Evolutionary conservation across 2,329 filamentous ascomycete species (phyloP).

Genomic region (Colletotrichum noveboracense): DNA sequence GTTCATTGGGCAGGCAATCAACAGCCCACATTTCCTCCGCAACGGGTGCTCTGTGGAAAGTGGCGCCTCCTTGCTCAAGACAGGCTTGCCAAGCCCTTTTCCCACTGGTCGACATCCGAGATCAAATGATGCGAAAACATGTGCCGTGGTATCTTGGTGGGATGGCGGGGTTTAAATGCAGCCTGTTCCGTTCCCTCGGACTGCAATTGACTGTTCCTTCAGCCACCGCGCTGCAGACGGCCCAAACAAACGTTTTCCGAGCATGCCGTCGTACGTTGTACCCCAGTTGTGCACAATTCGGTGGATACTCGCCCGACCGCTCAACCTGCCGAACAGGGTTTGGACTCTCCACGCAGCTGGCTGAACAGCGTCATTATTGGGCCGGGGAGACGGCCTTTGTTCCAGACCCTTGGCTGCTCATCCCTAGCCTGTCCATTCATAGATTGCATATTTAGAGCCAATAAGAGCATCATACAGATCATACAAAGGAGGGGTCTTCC

Average conservation of each 20-base stretch:
- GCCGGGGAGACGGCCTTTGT: background rate
- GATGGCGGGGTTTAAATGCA: no score
- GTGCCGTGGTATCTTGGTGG: no score
- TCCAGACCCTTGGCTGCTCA: background rate
- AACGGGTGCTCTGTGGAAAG: no score
- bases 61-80: no score
- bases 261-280: background rate
- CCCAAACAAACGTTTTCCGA: background rate
- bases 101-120: no score
- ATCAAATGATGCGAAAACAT: no score
- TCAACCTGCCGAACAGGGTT: background rate
- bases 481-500: background rate
- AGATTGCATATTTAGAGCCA: background rate
- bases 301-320: background rate
- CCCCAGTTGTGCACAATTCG: background rate
- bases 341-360: background rate
- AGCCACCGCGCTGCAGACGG: background rate
- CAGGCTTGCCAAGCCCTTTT: no score
- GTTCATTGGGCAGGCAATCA: no score
- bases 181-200: no score
- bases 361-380: background rate
- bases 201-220: no score
- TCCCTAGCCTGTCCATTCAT: background rate
- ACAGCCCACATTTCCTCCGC: no score
- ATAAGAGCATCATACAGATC: background rate